Percentiles rank a stretch among this genome's conserved stretches.
phyloP scores from a whole-genome alignment of 768 basidiomycete genomes.

The Candolleomyces aberdarensis region DNA sequence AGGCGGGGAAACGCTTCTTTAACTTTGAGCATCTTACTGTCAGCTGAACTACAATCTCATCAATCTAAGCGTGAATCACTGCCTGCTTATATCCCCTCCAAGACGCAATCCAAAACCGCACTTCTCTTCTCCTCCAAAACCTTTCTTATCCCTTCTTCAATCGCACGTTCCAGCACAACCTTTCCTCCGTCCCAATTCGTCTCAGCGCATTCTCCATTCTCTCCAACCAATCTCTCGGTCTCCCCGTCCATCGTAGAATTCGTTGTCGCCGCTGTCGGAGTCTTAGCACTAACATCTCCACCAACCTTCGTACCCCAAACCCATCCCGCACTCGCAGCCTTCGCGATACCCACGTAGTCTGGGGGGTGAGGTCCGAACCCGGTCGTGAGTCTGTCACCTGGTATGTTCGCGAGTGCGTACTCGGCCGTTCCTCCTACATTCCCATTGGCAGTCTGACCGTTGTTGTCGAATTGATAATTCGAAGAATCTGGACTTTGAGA shows the following conservation, averaged over 20 bases:
- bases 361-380: conserved; percentile 64
- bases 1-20: too few species aligned
- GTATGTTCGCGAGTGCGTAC: conserved; percentile 23
- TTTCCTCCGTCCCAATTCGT: conserved; percentile 40
- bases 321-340: conserved; percentile 35
- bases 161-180: conserved; percentile 26
- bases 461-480: too few species aligned
- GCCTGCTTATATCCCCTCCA: conserved; percentile 30
- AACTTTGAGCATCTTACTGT: too few species aligned
- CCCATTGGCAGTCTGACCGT: too few species aligned
- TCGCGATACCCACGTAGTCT: conserved; percentile 67
- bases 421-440: conserved; percentile 23
- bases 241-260: conserved; percentile 14
- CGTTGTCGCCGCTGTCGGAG: too few species aligned
- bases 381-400: conserved; percentile 51
- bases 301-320: too few species aligned
- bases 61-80: too few species aligned
- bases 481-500: conserved; percentile 28
- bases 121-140: conserved; percentile 58
- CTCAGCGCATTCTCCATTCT: conserved; percentile 23
- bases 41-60: too few species aligned
- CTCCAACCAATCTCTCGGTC: too few species aligned
- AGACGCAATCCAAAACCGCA: conserved; percentile 62
- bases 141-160: conserved; percentile 50
- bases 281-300: too few species aligned